Base-by-base conservation (phyloP, 148 eudicot species). In the Salicornia ramosissima region DNA sequence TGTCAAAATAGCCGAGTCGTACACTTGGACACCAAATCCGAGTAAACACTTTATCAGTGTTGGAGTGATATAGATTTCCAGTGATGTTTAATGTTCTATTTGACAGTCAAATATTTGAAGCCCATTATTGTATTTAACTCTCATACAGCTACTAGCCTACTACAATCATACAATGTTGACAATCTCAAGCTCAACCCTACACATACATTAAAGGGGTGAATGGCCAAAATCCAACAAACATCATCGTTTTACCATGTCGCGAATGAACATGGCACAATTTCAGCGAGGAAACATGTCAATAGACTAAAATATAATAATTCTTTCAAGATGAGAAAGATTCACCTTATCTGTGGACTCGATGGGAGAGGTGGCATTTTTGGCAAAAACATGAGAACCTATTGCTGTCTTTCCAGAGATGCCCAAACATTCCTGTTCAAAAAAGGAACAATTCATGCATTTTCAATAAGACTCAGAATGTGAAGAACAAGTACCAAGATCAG, bases 311-410 rank as follows among this genome's bases (percentile, higher is more conserved):
- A 0, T 2, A 14, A 31, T 21, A 6, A 18, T 12, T n/a, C 16
- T 66, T 58, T 45, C 16, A 36, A 55, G n/a, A 52, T 18, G 21
- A n/a, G 24, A 65, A 46, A 29, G 15, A 33, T 43, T 56, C 80
- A 83, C 89, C 82, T 80, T 78, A 51, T 69, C 75, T 15, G 60
- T 11, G 11, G 77, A 69, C 57, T 74, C 77, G 77, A 76, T 58
- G 34, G 58, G 65, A 65, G 71, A 65, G 30, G 75, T 67, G 46
- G 70, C 51, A 69, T 69, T 65, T 77, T 72, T 76, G 66, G 72
- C 65, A 74, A 64, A 66, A 39, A 65, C 42, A 40, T 77, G 75
- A 63, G 71, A 67, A 40, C 72, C 68, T 46, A 73, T 49, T 76
- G 59, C 65, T 60, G 66, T 71, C 56, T 77, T 79, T 30, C 69